phyloP scores from a whole-genome alignment of 306 rosid species.

The Acacia melanoxylon region DNA sequence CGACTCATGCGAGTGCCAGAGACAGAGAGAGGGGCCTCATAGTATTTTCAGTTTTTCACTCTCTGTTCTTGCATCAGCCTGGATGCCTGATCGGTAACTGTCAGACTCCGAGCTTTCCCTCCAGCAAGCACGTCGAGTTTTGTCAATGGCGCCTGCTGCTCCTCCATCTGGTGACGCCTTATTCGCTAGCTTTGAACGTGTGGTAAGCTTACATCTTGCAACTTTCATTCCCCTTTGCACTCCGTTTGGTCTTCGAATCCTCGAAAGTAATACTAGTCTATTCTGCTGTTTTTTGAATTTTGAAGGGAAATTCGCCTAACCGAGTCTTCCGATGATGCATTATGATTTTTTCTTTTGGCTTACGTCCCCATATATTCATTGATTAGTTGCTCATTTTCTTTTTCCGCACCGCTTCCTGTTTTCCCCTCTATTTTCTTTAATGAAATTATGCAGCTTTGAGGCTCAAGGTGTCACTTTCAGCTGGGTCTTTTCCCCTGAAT shows the following conservation, averaged over 20 bases:
- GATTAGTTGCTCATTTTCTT: not conserved
- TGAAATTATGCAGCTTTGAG: not conserved
- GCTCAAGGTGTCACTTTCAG: not conserved
- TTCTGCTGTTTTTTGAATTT: not conserved
- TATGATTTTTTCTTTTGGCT: not conserved
- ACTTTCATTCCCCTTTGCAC: not conserved
- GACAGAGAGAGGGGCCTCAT: not conserved
- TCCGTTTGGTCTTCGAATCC: constrained; percentile 11
- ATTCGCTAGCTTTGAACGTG: constrained; percentile 61
- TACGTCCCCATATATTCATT: not conserved
- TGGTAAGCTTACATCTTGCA: constrained; percentile 44
- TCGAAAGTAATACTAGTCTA: not conserved
- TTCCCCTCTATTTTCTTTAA: not conserved
- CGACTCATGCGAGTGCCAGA: too few species aligned
- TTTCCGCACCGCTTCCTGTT: not conserved
- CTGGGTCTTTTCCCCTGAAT: not conserved
- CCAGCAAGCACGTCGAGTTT: constrained; percentile 21
- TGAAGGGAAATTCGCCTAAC: not conserved
- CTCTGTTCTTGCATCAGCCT: too few species aligned
- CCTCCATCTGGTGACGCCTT: constrained; percentile 74
- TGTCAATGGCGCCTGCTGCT: constrained; percentile 56
- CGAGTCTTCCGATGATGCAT: not conserved
- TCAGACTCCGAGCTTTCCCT: not conserved
- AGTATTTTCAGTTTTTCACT: too few species aligned
- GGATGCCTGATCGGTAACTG: not conserved